Base-by-base conservation (phyloP, 2,329 filamentous ascomycete species). In the Pseudogymnoascus sp. region DNA sequence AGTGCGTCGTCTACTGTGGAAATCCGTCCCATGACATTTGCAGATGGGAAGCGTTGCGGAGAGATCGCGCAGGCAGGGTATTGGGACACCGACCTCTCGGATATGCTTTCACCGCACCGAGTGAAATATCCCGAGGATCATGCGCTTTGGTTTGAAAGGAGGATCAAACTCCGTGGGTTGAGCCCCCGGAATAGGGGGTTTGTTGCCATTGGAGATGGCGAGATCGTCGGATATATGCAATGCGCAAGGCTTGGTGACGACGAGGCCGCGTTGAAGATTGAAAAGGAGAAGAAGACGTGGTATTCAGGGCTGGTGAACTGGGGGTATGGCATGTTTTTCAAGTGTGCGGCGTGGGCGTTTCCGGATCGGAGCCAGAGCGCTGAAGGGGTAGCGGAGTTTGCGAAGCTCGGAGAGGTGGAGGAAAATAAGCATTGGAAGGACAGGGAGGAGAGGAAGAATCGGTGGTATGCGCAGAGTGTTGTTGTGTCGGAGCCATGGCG, bases 401-500 rank as follows among this genome's bases (percentile, higher is more conserved):
- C 9, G 2, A 57, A 11, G 6, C 11, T 18, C 4, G 62, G 61
- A 53, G 18, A 9, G 8, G 41, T 9, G 18, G 41, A 61, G 38
- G 60, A 66, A 6, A 50, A 61, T 37, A 39, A 61, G 25, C 60
- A 67, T 61, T 70, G 68, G 66, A 57, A 62, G 9, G 28, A 20
- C n/a, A 30, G 41, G 12, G 38, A 47, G 9, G 64, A 67, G 38
- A 64, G 67, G 61, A 59, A 59, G 33, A 64, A 64, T 62, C 57
- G 68, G 41, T 71, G 69, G 69, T 62, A 68, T 66, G 64, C 60
- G 14, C 61, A 64, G 62, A 66, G 64, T 60, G 60, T 66, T 14
- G 68, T 68, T 43, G 63, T 71, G 15, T 18, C 30, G 2, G 28
- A 57, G 25, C 62, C 64, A 28, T 69, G 62, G 43, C 68, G 68